These are phyloP conservation scores for Ogataea nonfermentans DNA, from an alignment of 805 yeast genomes.

Conservation along the genomic window DNA sequence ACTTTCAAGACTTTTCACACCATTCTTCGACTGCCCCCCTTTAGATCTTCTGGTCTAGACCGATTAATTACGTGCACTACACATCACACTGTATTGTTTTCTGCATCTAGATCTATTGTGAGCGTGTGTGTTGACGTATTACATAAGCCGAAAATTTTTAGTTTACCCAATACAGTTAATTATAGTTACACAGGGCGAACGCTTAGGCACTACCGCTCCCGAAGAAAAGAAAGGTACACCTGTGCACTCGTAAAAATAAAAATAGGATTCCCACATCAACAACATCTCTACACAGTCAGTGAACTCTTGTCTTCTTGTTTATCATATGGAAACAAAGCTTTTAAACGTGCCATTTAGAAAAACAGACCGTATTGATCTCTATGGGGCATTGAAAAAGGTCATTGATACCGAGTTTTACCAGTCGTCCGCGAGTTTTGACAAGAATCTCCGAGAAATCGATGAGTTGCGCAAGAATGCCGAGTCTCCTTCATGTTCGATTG, in stretches of 20 bases:
- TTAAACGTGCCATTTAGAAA: constrained; percentile 39
- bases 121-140: not conserved
- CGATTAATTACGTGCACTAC: constrained; percentile 13
- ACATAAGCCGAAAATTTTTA: constrained; percentile 5
- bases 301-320: constrained; percentile 4
- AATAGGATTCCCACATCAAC: not conserved
- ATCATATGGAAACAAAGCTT: constrained; percentile 31
- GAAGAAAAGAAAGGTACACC: no score
- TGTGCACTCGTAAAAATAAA: not conserved
- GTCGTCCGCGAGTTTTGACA: constrained; percentile 30
- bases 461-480: constrained; percentile 43
- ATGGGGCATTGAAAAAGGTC: constrained; percentile 30
- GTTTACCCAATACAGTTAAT: constrained; percentile 1
- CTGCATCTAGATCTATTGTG: constrained; percentile 3
- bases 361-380: constrained; percentile 36
- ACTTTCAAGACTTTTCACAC: not conserved
- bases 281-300: constrained; percentile 7
- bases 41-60: constrained; percentile 10
- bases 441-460: constrained; percentile 39
- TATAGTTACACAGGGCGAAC: no score
- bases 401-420: constrained; percentile 43
- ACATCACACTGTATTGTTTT: constrained; percentile 7
- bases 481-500: constrained; percentile 30
- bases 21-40: constrained; percentile 1
- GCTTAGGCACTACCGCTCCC: no score